phyloP scores from a whole-genome alignment of 2,329 filamentous ascomycete species.

The Elsinoe perseae region DNA sequence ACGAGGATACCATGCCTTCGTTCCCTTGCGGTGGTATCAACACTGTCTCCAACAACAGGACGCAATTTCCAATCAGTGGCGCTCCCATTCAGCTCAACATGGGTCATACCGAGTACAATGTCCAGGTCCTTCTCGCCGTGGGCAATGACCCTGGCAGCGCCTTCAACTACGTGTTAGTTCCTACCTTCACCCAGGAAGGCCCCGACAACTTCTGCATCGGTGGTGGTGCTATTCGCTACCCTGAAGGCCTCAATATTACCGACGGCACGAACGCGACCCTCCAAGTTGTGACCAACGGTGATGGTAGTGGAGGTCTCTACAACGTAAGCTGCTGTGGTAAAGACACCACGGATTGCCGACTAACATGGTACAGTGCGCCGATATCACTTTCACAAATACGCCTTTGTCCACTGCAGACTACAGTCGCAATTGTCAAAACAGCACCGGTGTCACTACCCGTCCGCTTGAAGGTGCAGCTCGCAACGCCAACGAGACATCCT shows the following conservation, averaged over 20 bases:
- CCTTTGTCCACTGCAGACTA: constrained; percentile 40
- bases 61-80: constrained; percentile 41
- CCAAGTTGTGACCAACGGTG: constrained; percentile 60
- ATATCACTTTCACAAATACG: constrained; percentile 57
- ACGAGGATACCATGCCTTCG: constrained; percentile 39
- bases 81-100: constrained; percentile 46
- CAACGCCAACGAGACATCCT: constrained; percentile 19
- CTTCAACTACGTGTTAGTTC: constrained; percentile 63
- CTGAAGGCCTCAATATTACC: constrained; percentile 41
- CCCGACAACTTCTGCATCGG: constrained; percentile 60
- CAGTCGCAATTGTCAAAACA: constrained; percentile 49
- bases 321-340: constrained; percentile 37
- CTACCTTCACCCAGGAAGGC: constrained; percentile 52
- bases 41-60: constrained; percentile 38
- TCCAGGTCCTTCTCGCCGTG: constrained; percentile 48
- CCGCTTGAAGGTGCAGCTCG: constrained; percentile 33
- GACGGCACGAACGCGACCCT: constrained; percentile 59
- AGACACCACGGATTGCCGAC: constrained; percentile 5
- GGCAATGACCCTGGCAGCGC: constrained; percentile 47
- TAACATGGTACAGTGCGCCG: constrained; percentile 52
- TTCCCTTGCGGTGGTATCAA: constrained; percentile 48
- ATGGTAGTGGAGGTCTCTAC: constrained; percentile 55
- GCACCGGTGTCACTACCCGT: constrained; percentile 46
- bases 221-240: constrained; percentile 43
- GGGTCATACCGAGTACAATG: constrained; percentile 45